Base-by-base conservation (phyloP, 805 yeast species). In the Candida methanosorbosa region DNA sequence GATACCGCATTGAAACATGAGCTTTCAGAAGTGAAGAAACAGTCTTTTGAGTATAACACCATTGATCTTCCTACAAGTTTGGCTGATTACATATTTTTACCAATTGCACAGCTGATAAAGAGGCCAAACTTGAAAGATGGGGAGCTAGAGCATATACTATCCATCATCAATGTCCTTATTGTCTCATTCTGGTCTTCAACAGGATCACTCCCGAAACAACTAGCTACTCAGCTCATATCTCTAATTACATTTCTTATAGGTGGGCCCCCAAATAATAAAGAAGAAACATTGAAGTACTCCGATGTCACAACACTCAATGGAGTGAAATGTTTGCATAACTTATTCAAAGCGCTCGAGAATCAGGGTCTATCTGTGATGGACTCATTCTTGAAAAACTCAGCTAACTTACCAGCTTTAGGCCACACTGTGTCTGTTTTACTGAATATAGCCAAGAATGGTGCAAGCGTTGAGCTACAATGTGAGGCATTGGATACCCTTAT, bases 51-150 rank as follows among this genome's bases (percentile, higher is more conserved):
- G n/a, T n/a, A n/a, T n/a, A n/a, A n/a, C n/a, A n/a, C n/a, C n/a
- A n/a, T n/a, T n/a, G n/a, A n/a, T n/a, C n/a, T n/a, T n/a, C n/a
- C n/a, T n/a, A n/a, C n/a, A n/a, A n/a, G n/a, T n/a, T 46, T 78
- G 15, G 81, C 81, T 0, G 82, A 78, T 40, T 77, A 78, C 38
- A 63, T 78, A 1, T 77, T 76, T 51, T 66, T 75, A 11, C 86
- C 87, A 0, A 45, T 80, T 3, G 66, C 75, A 1, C 67, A 68
- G 35, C 48, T 80, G 8, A 52, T 80, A 27, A 68, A 70, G 37
- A 68, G 68, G 29, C 64, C 64, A 2, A 31, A 33, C n/a, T 47
- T 77, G 1, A 63, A 68, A 3, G 72, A 69, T 30, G 43, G 64
- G 1, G 72, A 65, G 31, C 55, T 66, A 2, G 77, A 72, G 38